Conservation (phyloP, 2,329 filamentous ascomycete genomes). For the Penicillium glabrum region DNA sequence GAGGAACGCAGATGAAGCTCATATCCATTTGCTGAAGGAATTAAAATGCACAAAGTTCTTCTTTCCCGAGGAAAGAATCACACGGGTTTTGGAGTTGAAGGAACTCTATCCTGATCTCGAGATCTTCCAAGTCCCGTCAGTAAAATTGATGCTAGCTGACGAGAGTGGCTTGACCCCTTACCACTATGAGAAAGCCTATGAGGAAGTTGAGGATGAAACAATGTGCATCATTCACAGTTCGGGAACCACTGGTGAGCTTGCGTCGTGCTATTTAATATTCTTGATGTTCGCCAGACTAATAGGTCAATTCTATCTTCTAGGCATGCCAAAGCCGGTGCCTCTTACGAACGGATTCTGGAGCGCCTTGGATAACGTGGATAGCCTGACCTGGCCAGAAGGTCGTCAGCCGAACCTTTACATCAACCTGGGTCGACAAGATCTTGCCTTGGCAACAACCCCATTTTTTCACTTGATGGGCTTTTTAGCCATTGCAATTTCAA, state of each 20-base stretch:
- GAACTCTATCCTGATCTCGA: slow-evolving; percentile 5
- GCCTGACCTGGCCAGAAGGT: slow-evolving; percentile 15
- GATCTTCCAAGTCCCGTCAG: slow-evolving; percentile 9
- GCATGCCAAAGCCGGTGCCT: slow-evolving; percentile 31
- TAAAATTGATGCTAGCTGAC: slow-evolving; percentile 9
- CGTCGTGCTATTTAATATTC: neutral
- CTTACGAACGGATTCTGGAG: slow-evolving; percentile 29
- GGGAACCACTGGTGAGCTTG: slow-evolving; percentile 34
- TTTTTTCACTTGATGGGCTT: slow-evolving; percentile 32
- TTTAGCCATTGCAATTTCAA: slow-evolving; percentile 13
- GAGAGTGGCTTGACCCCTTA: slow-evolving; percentile 11
- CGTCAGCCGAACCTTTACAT: slow-evolving; percentile 11
- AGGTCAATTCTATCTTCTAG: slow-evolving; percentile 2
- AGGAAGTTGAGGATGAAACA: slow-evolving; percentile 25
- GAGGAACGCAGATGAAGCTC: slow-evolving; percentile 21
- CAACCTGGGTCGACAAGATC: slow-evolving; percentile 7
- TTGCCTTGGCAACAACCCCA: slow-evolving; percentile 20
- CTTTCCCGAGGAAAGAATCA: slow-evolving; percentile 26
- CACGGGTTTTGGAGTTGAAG: slow-evolving; percentile 41
- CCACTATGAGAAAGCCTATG: slow-evolving; percentile 18
- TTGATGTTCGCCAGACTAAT: neutral
- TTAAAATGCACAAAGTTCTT: slow-evolving; percentile 23
- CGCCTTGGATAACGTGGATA: slow-evolving; percentile 7
- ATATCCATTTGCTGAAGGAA: slow-evolving; percentile 14
- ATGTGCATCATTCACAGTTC: slow-evolving; percentile 37